phyloP scores from a whole-genome alignment of 352 stramenopile species.

The Blastocystis sp. region DNA sequence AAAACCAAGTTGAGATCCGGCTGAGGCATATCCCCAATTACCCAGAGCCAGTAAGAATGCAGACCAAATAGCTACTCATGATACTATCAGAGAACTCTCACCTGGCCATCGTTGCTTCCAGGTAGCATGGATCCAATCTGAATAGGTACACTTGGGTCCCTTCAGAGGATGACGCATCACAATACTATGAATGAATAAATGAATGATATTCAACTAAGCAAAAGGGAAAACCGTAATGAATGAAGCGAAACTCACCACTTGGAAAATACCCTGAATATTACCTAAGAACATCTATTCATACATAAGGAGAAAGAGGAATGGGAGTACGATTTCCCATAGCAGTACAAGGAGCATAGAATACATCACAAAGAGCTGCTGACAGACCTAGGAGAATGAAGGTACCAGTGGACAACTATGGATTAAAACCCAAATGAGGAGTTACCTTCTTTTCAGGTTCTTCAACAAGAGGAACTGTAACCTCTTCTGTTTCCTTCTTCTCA shows the following conservation, averaged over 20 bases:
- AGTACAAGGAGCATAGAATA: constrained; percentile 57
- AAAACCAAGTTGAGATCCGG: constrained; percentile 23
- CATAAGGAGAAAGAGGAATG: constrained; percentile 55
- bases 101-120: constrained; percentile 36
- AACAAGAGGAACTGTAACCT: neutral
- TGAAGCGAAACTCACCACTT: constrained; percentile 30
- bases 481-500: neutral
- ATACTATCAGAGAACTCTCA: neutral
- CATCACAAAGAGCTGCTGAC: constrained; percentile 44
- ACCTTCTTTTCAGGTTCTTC: constrained; percentile 52
- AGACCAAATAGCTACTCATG: constrained; percentile 61
- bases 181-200: constrained; percentile 14
- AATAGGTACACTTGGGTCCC: constrained; percentile 16
- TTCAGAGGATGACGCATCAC: constrained; percentile 62
- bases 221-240: constrained; percentile 39
- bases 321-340: constrained; percentile 27
- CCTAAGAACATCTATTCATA: neutral
- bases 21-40: constrained; percentile 34
- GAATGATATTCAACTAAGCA: neutral
- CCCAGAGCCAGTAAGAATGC: constrained; percentile 27
- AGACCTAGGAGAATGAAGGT: constrained; percentile 48
- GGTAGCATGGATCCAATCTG: constrained; percentile 21
- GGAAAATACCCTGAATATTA: constrained; percentile 34
- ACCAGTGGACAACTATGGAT: constrained; percentile 22
- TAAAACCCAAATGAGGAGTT: neutral